A percentile compares a stretch with the other conserved stretches of the same genome.
Conservation (phyloP, 495 filamentous ascomycete species). For the Neurospora sp. region DNA sequence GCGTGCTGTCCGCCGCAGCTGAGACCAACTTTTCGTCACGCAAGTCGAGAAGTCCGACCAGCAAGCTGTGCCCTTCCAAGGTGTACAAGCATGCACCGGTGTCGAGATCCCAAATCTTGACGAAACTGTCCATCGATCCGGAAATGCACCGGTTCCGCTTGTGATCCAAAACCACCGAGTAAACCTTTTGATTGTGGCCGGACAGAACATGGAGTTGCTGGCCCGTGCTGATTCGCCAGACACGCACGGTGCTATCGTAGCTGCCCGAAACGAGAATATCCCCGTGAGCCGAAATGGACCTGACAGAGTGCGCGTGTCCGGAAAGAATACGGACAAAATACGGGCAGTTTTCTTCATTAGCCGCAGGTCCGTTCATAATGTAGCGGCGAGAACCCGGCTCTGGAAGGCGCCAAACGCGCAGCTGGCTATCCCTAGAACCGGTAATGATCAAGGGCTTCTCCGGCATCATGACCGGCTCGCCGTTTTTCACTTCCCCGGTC, state of each 20-base stretch:
- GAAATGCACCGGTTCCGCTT: slow-evolving; percentile 92
- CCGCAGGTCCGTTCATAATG: slow-evolving; percentile 62
- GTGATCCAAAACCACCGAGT: slow-evolving; percentile 91
- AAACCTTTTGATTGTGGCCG: slow-evolving; percentile 89
- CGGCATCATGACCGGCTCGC: slow-evolving; percentile 77
- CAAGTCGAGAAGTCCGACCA: slow-evolving; percentile 86
- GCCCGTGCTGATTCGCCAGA: slow-evolving; percentile 96
- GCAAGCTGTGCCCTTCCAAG: slow-evolving; percentile 85
- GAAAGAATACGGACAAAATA: slow-evolving; percentile 83
- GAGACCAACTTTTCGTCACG: slow-evolving; percentile 83
- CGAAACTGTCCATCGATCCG: slow-evolving; percentile 94
- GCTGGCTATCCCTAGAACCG: slow-evolving; percentile 87
- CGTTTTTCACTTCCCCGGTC: slow-evolving; percentile 60
- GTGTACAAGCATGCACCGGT: slow-evolving; percentile 79
- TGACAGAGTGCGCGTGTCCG: slow-evolving; percentile 91
- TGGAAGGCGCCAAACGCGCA: slow-evolving; percentile 95
- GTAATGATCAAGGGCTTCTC: slow-evolving; percentile 93
- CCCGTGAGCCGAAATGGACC: slow-evolving; percentile 89
- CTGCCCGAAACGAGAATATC: slow-evolving; percentile 98
- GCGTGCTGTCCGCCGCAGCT: slow-evolving; percentile 87
- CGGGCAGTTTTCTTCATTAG: slow-evolving; percentile 77
- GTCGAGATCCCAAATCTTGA: slow-evolving; percentile 97
- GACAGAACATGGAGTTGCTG: slow-evolving; percentile 79
- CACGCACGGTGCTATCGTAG: slow-evolving; percentile 91
- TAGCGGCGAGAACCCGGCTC: slow-evolving; percentile 62